Base-by-base conservation (phyloP, 2,329 filamentous ascomycete genomes). In the Sarocladium kiliense region DNA sequence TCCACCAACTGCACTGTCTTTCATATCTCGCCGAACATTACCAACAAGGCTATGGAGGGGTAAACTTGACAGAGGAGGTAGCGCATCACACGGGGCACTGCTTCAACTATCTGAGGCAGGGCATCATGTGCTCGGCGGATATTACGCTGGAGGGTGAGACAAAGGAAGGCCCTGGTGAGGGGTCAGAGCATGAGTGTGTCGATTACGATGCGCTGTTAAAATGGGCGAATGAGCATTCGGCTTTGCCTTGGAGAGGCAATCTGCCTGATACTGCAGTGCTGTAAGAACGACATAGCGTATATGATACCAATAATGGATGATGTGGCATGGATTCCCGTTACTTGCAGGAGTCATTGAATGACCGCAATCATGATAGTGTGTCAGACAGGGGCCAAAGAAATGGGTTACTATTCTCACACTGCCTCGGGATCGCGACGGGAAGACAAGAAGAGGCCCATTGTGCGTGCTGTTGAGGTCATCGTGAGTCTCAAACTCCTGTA, bases 61-160 rank as follows among this genome's bases (percentile, higher is more conserved):
- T 55, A 10, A 32, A 55, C 16, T 34, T 54, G 9, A 54, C 50
- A 23, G n/a, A 49, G 23, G 56, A 55, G 55, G 34, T 54, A 9
- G 25, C 42, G 3, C 45, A 58, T 10, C 73, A 75, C 58, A 74
- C 70, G 59, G 65, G 42, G 19, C 58, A 75, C 60, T 74, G 72
- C 62, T 68, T 74, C 55, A 70, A 72, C 57, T 74, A 74, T 53
- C 64, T 74, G 56, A 64, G 72, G 7, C 71, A 74, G 56, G 66
- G 68, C 5, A 67, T 72, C 54, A 71, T 73, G 69, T 74, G 71
- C 39, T 64, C 64, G 7, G 67, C 66, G 6, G 60, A 61, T 30
- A 53, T 59, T 49, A 57, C 58, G 1, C 39, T 61, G 1, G 60
- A 61, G 53, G 50, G 50, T 7, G 30, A 53, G 23, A 53, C 50